phyloP scores from a whole-genome alignment of 1,284 basidiomycete species.

The Heterobasidion parviporum region DNA sequence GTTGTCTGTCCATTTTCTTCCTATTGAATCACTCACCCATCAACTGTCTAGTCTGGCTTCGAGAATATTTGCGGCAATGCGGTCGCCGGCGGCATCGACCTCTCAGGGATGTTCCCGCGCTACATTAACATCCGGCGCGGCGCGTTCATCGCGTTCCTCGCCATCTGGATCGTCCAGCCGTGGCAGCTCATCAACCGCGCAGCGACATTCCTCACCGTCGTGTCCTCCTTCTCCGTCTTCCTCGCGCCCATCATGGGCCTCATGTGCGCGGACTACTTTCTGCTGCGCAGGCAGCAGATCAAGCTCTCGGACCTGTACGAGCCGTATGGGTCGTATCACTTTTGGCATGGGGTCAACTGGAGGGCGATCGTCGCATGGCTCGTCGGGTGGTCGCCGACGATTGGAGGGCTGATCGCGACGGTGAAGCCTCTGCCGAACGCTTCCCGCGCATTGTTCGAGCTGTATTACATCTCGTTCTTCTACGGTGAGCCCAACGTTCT shows the following conservation, averaged over 20 bases:
- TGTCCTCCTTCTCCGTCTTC: constrained; percentile 15
- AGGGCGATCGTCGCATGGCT: constrained; percentile 10
- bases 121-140: constrained; percentile 18
- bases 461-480: constrained; percentile 13
- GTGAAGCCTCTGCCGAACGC: constrained; percentile 1
- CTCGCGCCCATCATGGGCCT: constrained; percentile 13
- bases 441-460: constrained; percentile 7
- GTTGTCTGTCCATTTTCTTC: background rate
- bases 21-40: background rate
- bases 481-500: constrained; percentile 5
- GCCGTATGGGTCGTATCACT: constrained; percentile 6
- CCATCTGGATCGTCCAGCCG: constrained; percentile 12
- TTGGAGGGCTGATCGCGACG: constrained; percentile 8
- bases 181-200: constrained; percentile 15
- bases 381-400: constrained; percentile 11
- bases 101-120: constrained; percentile 13
- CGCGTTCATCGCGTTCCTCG: constrained; percentile 14
- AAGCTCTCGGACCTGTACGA: constrained; percentile 3
- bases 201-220: constrained; percentile 13
- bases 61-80: constrained; percentile 14
- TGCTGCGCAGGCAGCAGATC: constrained; percentile 4
- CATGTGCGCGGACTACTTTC: constrained; percentile 9
- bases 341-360: constrained; percentile 11
- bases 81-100: constrained; percentile 12
- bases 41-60: constrained; percentile 4